Evolutionary conservation across 192 early-diverging fungal genomes (phyloP).

Genomic region (Rhizoclosmatium sp.): DNA sequence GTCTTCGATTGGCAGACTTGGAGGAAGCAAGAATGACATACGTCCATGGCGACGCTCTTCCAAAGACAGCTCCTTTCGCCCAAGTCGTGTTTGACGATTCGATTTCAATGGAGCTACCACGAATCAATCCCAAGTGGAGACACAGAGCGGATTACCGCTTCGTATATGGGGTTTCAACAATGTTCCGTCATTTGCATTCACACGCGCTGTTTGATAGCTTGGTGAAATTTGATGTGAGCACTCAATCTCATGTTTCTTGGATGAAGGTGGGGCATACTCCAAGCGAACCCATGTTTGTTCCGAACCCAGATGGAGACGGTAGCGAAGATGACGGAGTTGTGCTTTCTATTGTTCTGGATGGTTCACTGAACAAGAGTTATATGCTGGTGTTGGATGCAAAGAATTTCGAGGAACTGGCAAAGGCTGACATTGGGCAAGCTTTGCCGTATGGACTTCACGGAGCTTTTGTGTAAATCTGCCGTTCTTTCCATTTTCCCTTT

Average conservation of each 20-base stretch:
- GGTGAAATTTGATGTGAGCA: conserved; percentile 9
- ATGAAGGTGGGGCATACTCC: conserved; percentile 75
- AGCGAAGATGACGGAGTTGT: conserved; percentile 78
- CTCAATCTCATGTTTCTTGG: conserved; percentile 42
- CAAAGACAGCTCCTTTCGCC: neutral
- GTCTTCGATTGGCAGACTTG: neutral
- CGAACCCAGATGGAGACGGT: conserved; percentile 49
- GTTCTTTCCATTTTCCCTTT: neutral
- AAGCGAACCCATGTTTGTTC: conserved; percentile 82
- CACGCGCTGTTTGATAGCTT: conserved; percentile 45
- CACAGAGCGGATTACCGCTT: conserved; percentile 41
- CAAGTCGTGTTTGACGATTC: neutral
- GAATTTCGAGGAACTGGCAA: conserved; percentile 69
- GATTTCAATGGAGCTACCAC: conserved; percentile 3
- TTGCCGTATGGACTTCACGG: conserved; percentile 79
- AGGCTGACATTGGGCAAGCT: conserved; percentile 65
- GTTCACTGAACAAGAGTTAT: conserved; percentile 65
- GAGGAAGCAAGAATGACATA: neutral
- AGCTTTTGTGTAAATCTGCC: conserved; percentile 3
- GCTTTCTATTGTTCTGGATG: conserved; percentile 78
- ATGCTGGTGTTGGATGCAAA: conserved; percentile 78
- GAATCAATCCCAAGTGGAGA: conserved; percentile 43
- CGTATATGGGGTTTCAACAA: conserved; percentile 38
- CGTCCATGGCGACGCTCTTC: neutral
- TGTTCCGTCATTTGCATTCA: conserved; percentile 37